Percentiles rank a stretch among this genome's conserved stretches.
Conservation (phyloP, 2,329 filamentous ascomycete genomes). For the Neurospora sp. region DNA sequence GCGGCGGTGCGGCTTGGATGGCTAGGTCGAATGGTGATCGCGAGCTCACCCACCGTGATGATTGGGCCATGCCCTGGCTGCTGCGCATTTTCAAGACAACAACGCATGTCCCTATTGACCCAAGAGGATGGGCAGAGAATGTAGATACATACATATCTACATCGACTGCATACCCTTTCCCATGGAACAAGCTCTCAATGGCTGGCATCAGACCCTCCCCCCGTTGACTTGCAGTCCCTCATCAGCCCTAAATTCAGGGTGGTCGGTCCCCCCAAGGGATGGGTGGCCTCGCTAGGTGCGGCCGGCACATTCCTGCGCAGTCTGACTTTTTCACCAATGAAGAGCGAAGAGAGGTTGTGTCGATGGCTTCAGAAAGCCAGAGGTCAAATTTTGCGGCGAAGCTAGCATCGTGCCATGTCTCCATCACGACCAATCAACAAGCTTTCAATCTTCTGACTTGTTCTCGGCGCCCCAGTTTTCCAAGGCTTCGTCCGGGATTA, state of each 20-base stretch:
- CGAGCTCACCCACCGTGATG: not conserved
- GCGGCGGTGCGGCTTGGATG: constrained; percentile 8
- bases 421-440: not conserved
- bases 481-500: not conserved
- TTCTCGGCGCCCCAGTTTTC: not conserved
- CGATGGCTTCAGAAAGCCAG: not conserved
- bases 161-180: not conserved
- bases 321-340: not conserved
- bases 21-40: constrained; percentile 1
- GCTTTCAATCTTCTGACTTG: not conserved
- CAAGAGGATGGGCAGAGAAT: constrained; percentile 2
- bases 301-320: not conserved
- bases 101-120: constrained; percentile 5
- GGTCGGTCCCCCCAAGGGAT: not conserved
- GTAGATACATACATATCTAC: constrained; percentile 1
- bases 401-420: not conserved
- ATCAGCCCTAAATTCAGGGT: constrained; percentile 10
- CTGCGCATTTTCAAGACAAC: constrained; percentile 2
- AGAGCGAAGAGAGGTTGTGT: not conserved
- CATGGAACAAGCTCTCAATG: constrained; percentile 5
- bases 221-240: not conserved
- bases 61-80: constrained; percentile 8
- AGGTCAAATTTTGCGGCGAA: not conserved
- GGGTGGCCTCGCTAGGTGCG: not conserved
- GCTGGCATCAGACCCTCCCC: not conserved